phyloP scores from a whole-genome alignment of 1,284 basidiomycete genomes.

The Hymenochaete sp. region DNA sequence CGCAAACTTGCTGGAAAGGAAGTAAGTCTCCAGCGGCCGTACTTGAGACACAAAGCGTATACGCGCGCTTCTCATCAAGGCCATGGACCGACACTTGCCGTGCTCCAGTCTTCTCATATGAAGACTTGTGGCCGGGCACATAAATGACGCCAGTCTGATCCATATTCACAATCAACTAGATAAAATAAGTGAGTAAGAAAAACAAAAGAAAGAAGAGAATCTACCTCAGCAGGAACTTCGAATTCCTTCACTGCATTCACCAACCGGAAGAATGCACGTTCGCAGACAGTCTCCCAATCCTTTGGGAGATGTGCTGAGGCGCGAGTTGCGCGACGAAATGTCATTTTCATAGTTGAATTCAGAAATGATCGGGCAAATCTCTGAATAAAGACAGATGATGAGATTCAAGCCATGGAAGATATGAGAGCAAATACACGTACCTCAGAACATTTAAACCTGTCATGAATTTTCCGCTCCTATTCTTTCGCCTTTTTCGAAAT shows the following conservation, averaged over 20 bases:
- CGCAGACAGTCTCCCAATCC: background rate
- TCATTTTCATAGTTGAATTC: background rate
- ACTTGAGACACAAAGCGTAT: conserved; percentile 27
- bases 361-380: background rate
- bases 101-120: conserved; percentile 25
- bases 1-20: conserved; percentile 27
- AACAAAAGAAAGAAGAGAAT: conserved; percentile 16
- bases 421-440: background rate
- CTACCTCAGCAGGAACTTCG: background rate
- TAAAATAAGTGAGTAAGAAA: conserved; percentile 17
- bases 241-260: background rate
- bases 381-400: background rate
- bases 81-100: conserved; percentile 28
- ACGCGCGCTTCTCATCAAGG: conserved; percentile 31
- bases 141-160: conserved; percentile 32
- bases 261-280: background rate
- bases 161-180: conserved; percentile 25
- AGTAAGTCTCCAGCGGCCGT: conserved; percentile 24
- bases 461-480: no score
- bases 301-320: background rate
- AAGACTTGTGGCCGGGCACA: conserved; percentile 24
- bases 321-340: background rate
- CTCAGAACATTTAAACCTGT: background rate
- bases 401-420: background rate
- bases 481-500: no score